Evolutionary conservation across 2,329 filamentous ascomycete genomes (phyloP).

Genomic region (Diatrype stigma): DNA sequence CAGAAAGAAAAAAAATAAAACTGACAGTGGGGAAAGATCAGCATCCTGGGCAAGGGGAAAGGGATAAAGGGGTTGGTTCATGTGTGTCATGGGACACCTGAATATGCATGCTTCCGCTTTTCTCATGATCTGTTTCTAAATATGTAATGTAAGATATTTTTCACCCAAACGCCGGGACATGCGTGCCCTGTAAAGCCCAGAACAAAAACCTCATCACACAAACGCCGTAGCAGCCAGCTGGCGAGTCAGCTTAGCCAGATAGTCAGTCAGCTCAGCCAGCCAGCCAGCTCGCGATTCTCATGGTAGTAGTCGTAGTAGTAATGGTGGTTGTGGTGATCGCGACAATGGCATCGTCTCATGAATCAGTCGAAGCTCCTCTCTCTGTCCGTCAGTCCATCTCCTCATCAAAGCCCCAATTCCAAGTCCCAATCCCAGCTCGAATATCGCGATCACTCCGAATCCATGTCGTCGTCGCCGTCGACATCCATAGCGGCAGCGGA

Average conservation of each 20-base stretch:
- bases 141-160: slow-evolving; percentile 5
- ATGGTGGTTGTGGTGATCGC: too few relatives aligned
- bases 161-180: slow-evolving; percentile 26
- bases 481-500: slow-evolving; percentile 37
- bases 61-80: neutral
- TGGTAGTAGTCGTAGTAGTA: too few relatives aligned
- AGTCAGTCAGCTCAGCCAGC: too few relatives aligned
- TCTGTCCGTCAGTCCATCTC: slow-evolving; percentile 29
- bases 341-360: too few relatives aligned
- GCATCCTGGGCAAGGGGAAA: too few relatives aligned
- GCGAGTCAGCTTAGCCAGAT: too few relatives aligned
- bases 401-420: too few relatives aligned
- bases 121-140: slow-evolving; percentile 2
- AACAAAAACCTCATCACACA: slow-evolving; percentile 13
- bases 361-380: neutral
- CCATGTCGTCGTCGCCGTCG: slow-evolving; percentile 36
- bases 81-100: too few relatives aligned
- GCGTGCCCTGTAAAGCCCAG: slow-evolving; percentile 15
- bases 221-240: slow-evolving; percentile 23
- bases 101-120: neutral
- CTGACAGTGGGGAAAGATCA: too few relatives aligned
- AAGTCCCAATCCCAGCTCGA: too few relatives aligned
- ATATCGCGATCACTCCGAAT: slow-evolving; percentile 11
- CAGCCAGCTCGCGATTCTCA: too few relatives aligned
- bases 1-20: too few relatives aligned